Percentiles rank a stretch among this genome's conserved stretches.
These are phyloP conservation scores for Dalechampia spathulata DNA, from an alignment of 441 rosid species.

Conservation along the genomic window DNA sequence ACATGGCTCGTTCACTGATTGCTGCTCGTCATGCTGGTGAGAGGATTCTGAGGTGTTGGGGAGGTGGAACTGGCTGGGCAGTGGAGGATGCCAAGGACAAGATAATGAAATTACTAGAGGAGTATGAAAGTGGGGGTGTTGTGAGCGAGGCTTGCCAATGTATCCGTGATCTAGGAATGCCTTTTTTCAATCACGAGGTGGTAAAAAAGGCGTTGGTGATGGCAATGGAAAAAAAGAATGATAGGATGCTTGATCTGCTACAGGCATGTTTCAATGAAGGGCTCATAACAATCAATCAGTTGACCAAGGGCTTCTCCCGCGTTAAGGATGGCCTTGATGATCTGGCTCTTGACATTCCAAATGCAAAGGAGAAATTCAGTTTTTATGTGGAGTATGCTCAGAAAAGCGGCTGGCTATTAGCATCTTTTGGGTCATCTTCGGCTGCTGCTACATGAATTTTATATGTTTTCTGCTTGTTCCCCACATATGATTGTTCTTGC, in stretches of 20 bases:
- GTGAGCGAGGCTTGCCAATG: constrained; percentile 96
- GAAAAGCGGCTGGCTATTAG: constrained; percentile 78
- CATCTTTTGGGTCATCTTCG: constrained; percentile 31
- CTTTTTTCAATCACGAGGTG: constrained; percentile 95
- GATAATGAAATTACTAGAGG: constrained; percentile 82
- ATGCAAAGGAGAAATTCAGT: constrained; percentile 75
- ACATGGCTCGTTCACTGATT: constrained; percentile 68
- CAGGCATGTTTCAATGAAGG: constrained; percentile 86
- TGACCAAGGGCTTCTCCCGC: constrained; percentile 90
- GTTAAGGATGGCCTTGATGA: constrained; percentile 89
- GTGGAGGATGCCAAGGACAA: constrained; percentile 99
- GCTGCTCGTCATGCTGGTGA: constrained; percentile 97
- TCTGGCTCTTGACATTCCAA: constrained; percentile 92
- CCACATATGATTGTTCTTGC: constrained; percentile 20
- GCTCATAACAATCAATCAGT: constrained; percentile 82
- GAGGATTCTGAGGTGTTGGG: constrained; percentile 98
- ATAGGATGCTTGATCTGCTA: constrained; percentile 71
- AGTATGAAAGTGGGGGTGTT: constrained; percentile 87
- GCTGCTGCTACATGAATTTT: constrained; percentile 29
- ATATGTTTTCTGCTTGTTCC: constrained; percentile 6
- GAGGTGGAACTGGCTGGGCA: constrained; percentile 99
- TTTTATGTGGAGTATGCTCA: constrained; percentile 60
- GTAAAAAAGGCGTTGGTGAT: constrained; percentile 97
- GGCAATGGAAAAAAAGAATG: constrained; percentile 99
- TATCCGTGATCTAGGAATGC: constrained; percentile 95